phyloP scores from a whole-genome alignment of 345 rosid species.

The Arabidopsis suecica region DNA sequence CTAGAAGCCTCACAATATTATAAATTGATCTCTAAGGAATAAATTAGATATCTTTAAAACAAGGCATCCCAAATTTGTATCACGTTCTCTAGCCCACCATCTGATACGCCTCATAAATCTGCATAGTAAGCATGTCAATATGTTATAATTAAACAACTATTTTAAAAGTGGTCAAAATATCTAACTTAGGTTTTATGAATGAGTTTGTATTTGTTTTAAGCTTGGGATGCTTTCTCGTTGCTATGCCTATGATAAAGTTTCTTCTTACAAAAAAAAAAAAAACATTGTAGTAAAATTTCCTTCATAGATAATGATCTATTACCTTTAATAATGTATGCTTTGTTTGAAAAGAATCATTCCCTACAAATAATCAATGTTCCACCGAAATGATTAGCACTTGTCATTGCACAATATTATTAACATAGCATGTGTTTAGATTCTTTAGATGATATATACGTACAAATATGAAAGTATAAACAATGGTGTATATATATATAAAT shows the following conservation, averaged over 20 bases:
- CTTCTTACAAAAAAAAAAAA: too few relatives aligned
- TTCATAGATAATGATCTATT: too few relatives aligned
- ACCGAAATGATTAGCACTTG: constrained; percentile 42
- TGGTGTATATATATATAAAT: constrained; percentile 1
- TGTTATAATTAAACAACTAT: neutral
- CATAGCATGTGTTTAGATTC: constrained; percentile 44
- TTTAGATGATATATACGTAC: constrained; percentile 26
- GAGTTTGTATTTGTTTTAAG: neutral
- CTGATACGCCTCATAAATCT: constrained; percentile 6
- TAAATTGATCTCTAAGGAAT: constrained; percentile 9
- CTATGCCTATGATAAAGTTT: too few relatives aligned
- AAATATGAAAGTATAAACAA: constrained; percentile 27
- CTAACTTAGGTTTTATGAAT: neutral
- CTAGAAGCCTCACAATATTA: constrained; percentile 14
- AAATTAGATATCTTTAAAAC: neutral
- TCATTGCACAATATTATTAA: constrained; percentile 36
- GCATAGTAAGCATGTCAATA: constrained; percentile 17
- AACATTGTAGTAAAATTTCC: too few relatives aligned
- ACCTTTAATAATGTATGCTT: neutral
- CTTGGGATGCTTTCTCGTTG: too few relatives aligned
- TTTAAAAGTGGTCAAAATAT: neutral
- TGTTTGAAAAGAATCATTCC: constrained; percentile 26
- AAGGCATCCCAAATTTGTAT: neutral
- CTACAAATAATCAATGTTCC: constrained; percentile 29
- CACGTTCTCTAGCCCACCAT: constrained; percentile 24